Conservation (phyloP, 2,329 filamentous ascomycete species). For the Talaromyces atroroseus region DNA sequence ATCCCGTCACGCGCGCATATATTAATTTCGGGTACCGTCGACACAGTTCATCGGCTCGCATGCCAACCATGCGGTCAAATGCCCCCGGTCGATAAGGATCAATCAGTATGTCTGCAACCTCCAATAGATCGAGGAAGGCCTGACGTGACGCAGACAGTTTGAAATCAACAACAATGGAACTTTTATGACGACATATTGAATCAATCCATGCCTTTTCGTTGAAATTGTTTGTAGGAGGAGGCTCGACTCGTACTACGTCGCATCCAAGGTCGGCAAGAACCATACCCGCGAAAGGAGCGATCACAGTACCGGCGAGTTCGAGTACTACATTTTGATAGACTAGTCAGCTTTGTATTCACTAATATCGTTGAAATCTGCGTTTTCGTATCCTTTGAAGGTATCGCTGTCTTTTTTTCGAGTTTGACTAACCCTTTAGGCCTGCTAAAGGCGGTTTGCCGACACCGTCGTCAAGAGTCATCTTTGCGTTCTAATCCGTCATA, state of each 20-base stretch:
- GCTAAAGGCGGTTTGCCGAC: conserved; percentile 7
- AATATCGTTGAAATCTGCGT: background rate
- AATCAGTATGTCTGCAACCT: conserved; percentile 9
- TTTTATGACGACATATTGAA: conserved; percentile 11
- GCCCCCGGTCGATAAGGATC: conserved; percentile 3
- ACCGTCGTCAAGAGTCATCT: background rate
- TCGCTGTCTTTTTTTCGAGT: background rate
- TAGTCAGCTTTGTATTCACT: background rate
- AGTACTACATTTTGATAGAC: background rate
- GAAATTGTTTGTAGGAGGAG: background rate
- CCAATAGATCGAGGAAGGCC: conserved; percentile 8
- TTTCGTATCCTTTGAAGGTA: background rate
- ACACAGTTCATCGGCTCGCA: conserved; percentile 9
- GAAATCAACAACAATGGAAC: conserved; percentile 10
- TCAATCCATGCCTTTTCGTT: conserved; percentile 6
- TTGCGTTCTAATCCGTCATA: background rate
- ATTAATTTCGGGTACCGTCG: conserved; percentile 3
- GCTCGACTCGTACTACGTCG: conserved; percentile 12
- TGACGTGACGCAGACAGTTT: background rate
- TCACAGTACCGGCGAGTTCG: conserved; percentile 8
- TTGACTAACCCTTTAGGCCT: conserved; percentile 8
- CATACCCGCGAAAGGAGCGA: conserved; percentile 12
- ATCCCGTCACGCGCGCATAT: conserved; percentile 10
- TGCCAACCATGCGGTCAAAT: conserved; percentile 8
- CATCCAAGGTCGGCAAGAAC: conserved; percentile 11